Percentiles rank a stretch among this genome's conserved stretches.
Evolutionary conservation across 2,329 filamentous ascomycete genomes (phyloP).

Genomic region (Colletotrichum liriopes): DNA sequence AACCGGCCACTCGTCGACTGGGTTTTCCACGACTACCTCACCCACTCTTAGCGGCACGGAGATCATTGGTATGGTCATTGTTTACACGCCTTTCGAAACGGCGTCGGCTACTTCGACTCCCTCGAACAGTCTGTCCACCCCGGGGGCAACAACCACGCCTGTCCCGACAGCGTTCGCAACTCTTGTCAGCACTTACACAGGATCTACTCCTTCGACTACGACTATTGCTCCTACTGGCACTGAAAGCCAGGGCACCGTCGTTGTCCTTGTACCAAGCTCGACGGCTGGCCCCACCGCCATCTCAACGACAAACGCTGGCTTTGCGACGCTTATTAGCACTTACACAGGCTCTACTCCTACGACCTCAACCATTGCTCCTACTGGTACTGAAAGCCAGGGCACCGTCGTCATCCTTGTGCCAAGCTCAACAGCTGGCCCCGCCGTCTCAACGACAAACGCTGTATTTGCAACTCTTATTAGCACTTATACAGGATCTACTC

Average conservation of each 20-base stretch:
- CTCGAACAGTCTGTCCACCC: background rate
- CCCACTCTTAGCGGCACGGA: constrained; percentile 20
- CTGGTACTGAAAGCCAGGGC: too few relatives aligned
- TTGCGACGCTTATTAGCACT: too few relatives aligned
- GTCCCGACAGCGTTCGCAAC: constrained; percentile 11
- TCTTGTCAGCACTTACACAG: constrained; percentile 30
- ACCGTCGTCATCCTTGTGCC: too few relatives aligned
- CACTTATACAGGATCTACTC: too few relatives aligned
- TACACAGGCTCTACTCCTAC: too few relatives aligned
- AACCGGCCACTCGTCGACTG: background rate
- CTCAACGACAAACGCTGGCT: background rate
- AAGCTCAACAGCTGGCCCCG: too few relatives aligned
- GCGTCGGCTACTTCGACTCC: background rate
- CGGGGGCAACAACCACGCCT: background rate
- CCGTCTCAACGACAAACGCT: background rate
- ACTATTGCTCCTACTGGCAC: constrained; percentile 27
- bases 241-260: constrained; percentile 6
- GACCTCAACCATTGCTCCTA: too few relatives aligned
- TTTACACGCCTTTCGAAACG: constrained; percentile 4
- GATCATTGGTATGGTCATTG: constrained; percentile 22
- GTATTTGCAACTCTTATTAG: constrained; percentile 16
- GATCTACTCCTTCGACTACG: constrained; percentile 21
- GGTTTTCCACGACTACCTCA: constrained; percentile 13
- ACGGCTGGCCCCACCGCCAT: background rate
- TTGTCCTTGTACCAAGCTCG: constrained; percentile 29